Evolutionary conservation across 1,139 yeast genomes (phyloP), one percentile per base, ranked within the genome.

Genomic region (Pichia sp.): DNA sequence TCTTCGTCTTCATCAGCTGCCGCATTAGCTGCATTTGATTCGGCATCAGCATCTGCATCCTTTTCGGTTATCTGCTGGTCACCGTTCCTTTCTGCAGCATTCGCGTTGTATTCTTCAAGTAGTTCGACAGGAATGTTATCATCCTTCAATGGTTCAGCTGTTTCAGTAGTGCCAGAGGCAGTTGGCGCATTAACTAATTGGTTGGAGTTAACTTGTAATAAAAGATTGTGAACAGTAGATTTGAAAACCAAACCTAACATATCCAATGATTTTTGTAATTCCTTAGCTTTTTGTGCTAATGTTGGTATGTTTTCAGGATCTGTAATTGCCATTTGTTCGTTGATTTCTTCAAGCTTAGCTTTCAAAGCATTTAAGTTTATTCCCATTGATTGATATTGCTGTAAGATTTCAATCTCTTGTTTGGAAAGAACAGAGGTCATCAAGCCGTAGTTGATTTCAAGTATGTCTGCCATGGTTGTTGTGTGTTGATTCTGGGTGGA

Each of bases 201-300:
- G 33, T 45, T 48, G 4, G 53, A 48, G 24, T 53, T 41, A 3
- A 47, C 53, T 70, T 61, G 53, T 73, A 77, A 53, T 76, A 77
- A 54, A 21, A 61, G 61, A 42, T 60, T 60, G 60, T 83, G 83
- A 2, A 83, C 88, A 15, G 89, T 84, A 8, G 85, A 83, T 55
- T 82, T 81, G 67, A 83, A 79, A 38, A 81, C 65, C 0, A 88
- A 83, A 46, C 84, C 80, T 4, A 83, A 80, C 49, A 83, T 66
- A 1, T 83, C 82, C n/a, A 83, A 69, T 53, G 81, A 80, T 53
- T 77, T 73, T 61, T 84, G 90, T 44, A 84, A 68, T 38, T 72
- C 76, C 37, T 87, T 67, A 56, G 83, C 61, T 52, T 41, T 27
- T 4, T 24, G 14, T 7, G 39, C 33, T 18, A 48, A 37, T 19